These are phyloP conservation scores for Candolleomyces eurysporus DNA, from an alignment of 768 basidiomycete genomes.

Conservation along the genomic window DNA sequence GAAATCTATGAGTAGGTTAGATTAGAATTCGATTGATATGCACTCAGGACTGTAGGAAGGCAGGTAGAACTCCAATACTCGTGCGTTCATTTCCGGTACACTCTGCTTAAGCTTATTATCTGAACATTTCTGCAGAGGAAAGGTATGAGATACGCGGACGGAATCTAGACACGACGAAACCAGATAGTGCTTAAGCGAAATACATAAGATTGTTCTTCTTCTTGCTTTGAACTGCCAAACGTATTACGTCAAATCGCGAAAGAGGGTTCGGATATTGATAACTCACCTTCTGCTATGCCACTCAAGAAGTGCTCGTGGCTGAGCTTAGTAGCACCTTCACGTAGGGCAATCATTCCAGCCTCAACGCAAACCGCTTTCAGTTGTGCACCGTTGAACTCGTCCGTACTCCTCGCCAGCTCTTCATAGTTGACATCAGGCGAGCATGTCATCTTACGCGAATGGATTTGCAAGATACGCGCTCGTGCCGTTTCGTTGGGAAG, in stretches of 20 bases:
- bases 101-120: background rate
- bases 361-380: constrained; percentile 98
- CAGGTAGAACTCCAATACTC: background rate
- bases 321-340: constrained; percentile 87
- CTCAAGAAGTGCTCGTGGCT: constrained; percentile 96
- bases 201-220: constrained; percentile 99
- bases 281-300: constrained; percentile 81
- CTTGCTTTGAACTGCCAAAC: constrained; percentile 86
- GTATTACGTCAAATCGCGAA: constrained; percentile 17
- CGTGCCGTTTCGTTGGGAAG: constrained; percentile 96
- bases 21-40: background rate
- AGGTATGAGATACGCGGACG: constrained; percentile 1
- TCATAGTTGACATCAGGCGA: constrained; percentile 92
- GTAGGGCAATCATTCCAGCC: constrained; percentile 96
- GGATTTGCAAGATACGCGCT: constrained; percentile 93
- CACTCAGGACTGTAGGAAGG: background rate
- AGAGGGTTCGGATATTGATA: constrained; percentile 4
- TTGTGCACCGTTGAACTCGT: constrained; percentile 98
- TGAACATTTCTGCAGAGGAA: background rate
- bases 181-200: constrained; percentile 58
- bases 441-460: constrained; percentile 93
- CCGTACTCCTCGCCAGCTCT: constrained; percentile 93
- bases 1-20: background rate
- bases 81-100: background rate
- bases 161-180: background rate